phyloP scores from a whole-genome alignment of 78 protist genomes.

The Chrysochromulina tobinii region DNA sequence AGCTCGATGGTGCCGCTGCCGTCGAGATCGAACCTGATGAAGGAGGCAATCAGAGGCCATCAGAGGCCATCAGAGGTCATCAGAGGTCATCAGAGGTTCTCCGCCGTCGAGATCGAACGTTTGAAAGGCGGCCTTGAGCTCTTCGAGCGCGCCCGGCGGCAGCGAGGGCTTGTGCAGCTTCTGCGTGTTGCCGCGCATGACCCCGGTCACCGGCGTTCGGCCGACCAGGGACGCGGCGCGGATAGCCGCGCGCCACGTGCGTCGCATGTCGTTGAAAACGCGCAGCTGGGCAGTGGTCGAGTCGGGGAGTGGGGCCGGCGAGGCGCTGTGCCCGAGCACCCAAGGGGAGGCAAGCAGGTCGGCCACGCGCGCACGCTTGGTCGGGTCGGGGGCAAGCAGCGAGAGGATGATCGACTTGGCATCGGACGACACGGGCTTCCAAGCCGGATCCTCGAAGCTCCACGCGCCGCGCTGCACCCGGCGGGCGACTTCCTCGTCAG shows the following conservation, averaged over 20 bases:
- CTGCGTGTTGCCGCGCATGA: not conserved
- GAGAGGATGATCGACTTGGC: not conserved
- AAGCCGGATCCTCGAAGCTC: not conserved
- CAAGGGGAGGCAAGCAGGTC: slow-evolving; percentile 27
- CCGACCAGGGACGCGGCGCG: not conserved
- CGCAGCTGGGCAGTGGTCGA: not conserved
- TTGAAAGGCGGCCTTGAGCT: not conserved
- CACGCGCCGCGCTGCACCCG: not conserved
- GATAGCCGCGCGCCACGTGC: not conserved
- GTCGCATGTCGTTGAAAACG: not conserved
- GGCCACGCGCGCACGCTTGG: not conserved
- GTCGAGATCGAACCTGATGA: not conserved
- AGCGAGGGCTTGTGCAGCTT: not conserved
- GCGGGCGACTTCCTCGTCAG: not conserved
- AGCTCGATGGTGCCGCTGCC: not conserved
- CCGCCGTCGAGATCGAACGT: not conserved
- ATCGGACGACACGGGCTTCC: not conserved
- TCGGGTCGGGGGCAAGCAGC: not conserved
- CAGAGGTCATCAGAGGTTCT: too few species aligned
- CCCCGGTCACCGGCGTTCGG: not conserved
- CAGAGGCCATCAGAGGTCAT: too few species aligned
- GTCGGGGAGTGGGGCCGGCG: not conserved
- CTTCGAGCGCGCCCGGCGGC: not conserved
- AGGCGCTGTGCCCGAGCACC: slow-evolving; percentile 1
- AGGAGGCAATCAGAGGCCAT: too few species aligned